phyloP scores from a whole-genome alignment of 768 basidiomycete species.

The Amanita jacksonii region DNA sequence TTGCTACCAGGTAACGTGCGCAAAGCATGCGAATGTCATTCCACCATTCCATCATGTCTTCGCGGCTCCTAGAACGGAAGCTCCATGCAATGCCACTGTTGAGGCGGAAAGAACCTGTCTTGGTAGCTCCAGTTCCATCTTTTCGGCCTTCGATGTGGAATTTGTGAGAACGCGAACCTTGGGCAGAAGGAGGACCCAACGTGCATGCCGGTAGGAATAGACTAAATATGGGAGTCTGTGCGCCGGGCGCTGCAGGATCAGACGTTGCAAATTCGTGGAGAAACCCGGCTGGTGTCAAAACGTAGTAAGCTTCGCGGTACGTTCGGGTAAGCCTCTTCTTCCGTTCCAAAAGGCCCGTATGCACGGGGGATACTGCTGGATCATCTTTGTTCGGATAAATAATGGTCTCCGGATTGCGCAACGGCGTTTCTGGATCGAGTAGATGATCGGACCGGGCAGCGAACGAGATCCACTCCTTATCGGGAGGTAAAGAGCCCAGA shows the following conservation, averaged over 20 bases:
- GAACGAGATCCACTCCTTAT: slow-evolving; percentile 94
- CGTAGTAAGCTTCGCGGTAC: slow-evolving; percentile 81
- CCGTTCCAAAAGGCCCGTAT: slow-evolving; percentile 85
- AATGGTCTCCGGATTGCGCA: slow-evolving; percentile 69
- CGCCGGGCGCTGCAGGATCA: slow-evolving; percentile 48
- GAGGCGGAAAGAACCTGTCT: slow-evolving; percentile 42
- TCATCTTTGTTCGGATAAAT: slow-evolving; percentile 89
- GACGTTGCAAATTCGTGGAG: slow-evolving; percentile 83
- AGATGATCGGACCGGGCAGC: slow-evolving; percentile 90
- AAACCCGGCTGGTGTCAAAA: slow-evolving; percentile 94
- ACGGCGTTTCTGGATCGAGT: slow-evolving; percentile 92
- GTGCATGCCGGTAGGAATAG: slow-evolving; percentile 95
- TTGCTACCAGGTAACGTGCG: slow-evolving; percentile 87
- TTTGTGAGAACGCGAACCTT: slow-evolving; percentile 71
- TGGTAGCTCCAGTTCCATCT: slow-evolving; percentile 64
- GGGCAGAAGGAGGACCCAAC: slow-evolving; percentile 78
- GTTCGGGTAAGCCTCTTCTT: slow-evolving; percentile 91
- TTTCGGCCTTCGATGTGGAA: slow-evolving; percentile 95
- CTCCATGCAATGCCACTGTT: slow-evolving; percentile 55
- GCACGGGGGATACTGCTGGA: slow-evolving; percentile 74
- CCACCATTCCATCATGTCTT: slow-evolving; percentile 99
- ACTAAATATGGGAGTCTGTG: slow-evolving; percentile 61
- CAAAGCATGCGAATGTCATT: slow-evolving; percentile 93
- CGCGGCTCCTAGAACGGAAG: slow-evolving; percentile 81
- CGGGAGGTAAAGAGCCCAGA: slow-evolving; percentile 75